Evolutionary conservation across 371 early-diverging fungal genomes (phyloP).

Genomic region (Saksenaea oblongispora): DNA sequence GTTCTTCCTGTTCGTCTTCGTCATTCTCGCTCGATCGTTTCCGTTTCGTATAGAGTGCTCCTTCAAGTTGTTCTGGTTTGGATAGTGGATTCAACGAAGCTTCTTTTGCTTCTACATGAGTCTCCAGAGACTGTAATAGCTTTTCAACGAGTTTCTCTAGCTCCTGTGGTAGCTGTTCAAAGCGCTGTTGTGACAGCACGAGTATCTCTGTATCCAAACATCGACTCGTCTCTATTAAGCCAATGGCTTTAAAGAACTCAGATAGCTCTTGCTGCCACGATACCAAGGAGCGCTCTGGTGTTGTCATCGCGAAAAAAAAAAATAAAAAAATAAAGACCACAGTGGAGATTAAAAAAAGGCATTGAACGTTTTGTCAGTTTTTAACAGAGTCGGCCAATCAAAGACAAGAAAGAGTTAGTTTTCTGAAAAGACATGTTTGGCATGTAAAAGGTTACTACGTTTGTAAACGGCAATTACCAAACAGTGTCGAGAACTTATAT

Average conservation of each 20-base stretch:
- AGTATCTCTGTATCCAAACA: conserved; percentile 41
- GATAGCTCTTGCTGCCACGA: conserved; percentile 37
- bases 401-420: too few species aligned
- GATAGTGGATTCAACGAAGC: conserved; percentile 9
- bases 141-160: conserved; percentile 38
- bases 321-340: background rate
- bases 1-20: conserved; percentile 19
- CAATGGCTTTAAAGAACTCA: conserved; percentile 34
- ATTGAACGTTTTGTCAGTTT: too few species aligned
- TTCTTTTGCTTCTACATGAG: conserved; percentile 38
- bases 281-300: background rate
- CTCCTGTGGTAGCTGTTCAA: conserved; percentile 32
- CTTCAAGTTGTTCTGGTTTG: conserved; percentile 6
- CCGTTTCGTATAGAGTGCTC: conserved; percentile 23
- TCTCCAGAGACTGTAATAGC: conserved; percentile 34
- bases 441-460: too few species aligned
- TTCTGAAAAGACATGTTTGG: too few species aligned
- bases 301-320: background rate
- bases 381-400: too few species aligned
- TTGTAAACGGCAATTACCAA: too few species aligned
- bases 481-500: too few species aligned
- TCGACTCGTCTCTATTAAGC: conserved; percentile 41
- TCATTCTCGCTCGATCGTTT: conserved; percentile 8
- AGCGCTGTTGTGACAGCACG: conserved; percentile 33
- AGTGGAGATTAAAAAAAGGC: background rate